Percentiles rank a stretch among this genome's conserved stretches.
phyloP scores from a whole-genome alignment of 2,329 filamentous ascomycete species.

The Colletotrichum destructivum region DNA sequence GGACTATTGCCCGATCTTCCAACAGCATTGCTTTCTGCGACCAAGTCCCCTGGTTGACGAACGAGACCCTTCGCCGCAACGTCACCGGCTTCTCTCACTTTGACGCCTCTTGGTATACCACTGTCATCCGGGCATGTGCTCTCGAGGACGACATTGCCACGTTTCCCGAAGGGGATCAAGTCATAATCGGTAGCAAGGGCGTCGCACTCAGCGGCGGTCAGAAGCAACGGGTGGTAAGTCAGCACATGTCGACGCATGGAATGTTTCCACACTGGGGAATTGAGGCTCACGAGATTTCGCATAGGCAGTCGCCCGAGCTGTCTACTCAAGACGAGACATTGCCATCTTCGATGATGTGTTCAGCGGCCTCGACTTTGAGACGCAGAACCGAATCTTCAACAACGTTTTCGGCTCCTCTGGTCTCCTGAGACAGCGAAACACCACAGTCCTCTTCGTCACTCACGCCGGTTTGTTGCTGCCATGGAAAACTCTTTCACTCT shows the following conservation, averaged over 20 bases:
- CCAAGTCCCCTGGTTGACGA: slow-evolving; percentile 61
- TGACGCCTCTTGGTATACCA: slow-evolving; percentile 49
- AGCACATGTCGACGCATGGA: too few species aligned
- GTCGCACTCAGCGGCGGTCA: slow-evolving; percentile 62
- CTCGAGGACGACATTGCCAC: slow-evolving; percentile 53
- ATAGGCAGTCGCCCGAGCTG: slow-evolving; percentile 46
- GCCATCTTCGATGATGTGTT: slow-evolving; percentile 51
- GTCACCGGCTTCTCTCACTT: slow-evolving; percentile 52
- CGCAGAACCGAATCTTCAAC: slow-evolving; percentile 44
- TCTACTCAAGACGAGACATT: slow-evolving; percentile 46
- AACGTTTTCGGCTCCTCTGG: slow-evolving; percentile 45
- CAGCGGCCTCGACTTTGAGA: slow-evolving; percentile 49
- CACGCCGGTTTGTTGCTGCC: slow-evolving; percentile 20
- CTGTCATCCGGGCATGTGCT: slow-evolving; percentile 52
- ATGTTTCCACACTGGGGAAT: too few species aligned
- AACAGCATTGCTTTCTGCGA: slow-evolving; percentile 57
- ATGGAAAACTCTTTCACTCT: neutral
- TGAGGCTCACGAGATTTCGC: too few species aligned
- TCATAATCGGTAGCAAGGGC: slow-evolving; percentile 58
- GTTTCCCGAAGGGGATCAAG: slow-evolving; percentile 52
- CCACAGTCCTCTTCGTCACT: slow-evolving; percentile 38
- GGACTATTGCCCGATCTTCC: slow-evolving; percentile 29
- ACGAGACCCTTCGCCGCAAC: slow-evolving; percentile 55
- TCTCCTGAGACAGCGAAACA: slow-evolving; percentile 40
- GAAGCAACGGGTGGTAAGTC: slow-evolving; percentile 56